Percentiles rank a stretch among this genome's conserved stretches.
phyloP scores from a whole-genome alignment of 441 rosid species.

The Arabidopsis hybrid region DNA sequence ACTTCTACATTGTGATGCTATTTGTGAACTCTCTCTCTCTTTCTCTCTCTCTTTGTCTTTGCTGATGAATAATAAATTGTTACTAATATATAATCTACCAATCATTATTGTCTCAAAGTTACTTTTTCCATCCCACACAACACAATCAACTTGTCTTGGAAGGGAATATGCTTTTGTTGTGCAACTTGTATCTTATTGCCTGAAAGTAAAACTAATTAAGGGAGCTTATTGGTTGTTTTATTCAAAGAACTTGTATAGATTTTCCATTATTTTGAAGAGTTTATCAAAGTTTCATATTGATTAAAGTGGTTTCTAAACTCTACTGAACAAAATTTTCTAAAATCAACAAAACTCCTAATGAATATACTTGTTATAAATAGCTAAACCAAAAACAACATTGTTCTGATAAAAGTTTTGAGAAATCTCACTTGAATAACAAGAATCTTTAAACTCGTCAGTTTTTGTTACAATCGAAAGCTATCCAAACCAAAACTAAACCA shows the following conservation, averaged over 20 bases:
- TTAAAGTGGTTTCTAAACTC: no score
- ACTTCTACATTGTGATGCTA: slow-evolving; percentile 5
- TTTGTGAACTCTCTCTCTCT: slow-evolving; percentile 2
- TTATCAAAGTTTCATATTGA: not conserved
- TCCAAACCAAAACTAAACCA: no score
- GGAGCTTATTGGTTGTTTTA: not conserved
- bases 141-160: not conserved
- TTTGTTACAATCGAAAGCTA: no score
- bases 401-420: no score
- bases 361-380: no score
- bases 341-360: no score
- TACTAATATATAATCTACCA: not conserved
- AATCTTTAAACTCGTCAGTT: no score
- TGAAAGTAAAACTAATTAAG: not conserved
- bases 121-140: not conserved
- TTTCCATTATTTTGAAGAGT: not conserved
- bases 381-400: no score
- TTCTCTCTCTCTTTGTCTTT: no score
- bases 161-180: not conserved
- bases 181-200: not conserved
- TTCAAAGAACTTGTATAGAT: not conserved
- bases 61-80: slow-evolving; percentile 7
- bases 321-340: no score
- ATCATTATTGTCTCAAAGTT: not conserved
- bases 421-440: no score